phyloP scores from a whole-genome alignment of 768 basidiomycete species.

The Dendrothele bispora region DNA sequence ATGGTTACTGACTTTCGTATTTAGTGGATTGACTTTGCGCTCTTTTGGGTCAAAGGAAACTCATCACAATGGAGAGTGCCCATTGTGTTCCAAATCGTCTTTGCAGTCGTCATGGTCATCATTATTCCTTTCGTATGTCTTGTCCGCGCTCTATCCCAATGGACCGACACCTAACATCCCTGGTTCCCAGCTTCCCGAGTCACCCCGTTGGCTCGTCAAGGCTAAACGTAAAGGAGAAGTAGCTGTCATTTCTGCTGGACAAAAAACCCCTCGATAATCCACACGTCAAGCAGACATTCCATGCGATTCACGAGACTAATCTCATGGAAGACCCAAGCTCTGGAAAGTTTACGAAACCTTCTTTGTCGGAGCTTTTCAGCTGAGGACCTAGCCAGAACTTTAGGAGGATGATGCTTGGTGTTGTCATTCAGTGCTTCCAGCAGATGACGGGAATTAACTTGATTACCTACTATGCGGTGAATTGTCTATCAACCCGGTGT shows the following conservation, averaged over 20 bases:
- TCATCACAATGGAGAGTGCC: slow-evolving; percentile 64
- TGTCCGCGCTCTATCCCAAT: background rate
- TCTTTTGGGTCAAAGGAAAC: slow-evolving; percentile 52
- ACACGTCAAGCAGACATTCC: slow-evolving; percentile 48
- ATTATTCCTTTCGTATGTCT: slow-evolving; percentile 49
- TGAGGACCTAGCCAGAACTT: slow-evolving; percentile 61
- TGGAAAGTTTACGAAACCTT: slow-evolving; percentile 27
- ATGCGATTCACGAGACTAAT: slow-evolving; percentile 44
- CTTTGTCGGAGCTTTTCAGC: slow-evolving; percentile 51
- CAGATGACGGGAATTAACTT: slow-evolving; percentile 68
- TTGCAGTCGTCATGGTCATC: slow-evolving; percentile 53
- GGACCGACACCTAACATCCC: background rate
- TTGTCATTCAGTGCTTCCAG: slow-evolving; percentile 64
- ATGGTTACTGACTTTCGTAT: no score
- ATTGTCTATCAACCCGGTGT: slow-evolving; percentile 4
- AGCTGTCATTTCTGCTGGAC: slow-evolving; percentile 60
- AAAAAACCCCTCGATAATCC: slow-evolving; percentile 47
- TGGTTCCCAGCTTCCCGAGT: slow-evolving; percentile 53
- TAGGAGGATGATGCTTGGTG: slow-evolving; percentile 53
- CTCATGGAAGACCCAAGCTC: slow-evolving; percentile 7
- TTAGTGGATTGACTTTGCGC: slow-evolving; percentile 63
- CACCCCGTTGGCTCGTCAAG: slow-evolving; percentile 59
- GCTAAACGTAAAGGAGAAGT: slow-evolving; percentile 53
- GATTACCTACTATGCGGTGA: slow-evolving; percentile 54
- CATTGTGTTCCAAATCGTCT: slow-evolving; percentile 57